A percentile compares a stretch with the other conserved stretches of the same genome.
These are phyloP conservation scores for Trebouxia sp. DNA, from an alignment of 139 green algal genomes.

Conservation along the genomic window DNA sequence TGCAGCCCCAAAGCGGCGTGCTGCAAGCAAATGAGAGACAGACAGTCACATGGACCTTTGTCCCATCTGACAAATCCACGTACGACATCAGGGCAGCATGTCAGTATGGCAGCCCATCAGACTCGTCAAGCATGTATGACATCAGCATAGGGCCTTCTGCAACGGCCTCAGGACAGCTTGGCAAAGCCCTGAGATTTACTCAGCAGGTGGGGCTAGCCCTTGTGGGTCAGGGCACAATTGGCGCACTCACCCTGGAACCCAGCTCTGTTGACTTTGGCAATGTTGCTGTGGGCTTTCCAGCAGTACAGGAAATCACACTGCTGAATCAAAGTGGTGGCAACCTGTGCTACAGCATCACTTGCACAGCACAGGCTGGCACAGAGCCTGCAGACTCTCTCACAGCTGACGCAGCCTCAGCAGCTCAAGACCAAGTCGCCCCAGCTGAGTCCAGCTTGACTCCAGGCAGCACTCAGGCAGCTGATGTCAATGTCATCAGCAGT, in stretches of 20 bases:
- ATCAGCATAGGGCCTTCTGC: background rate
- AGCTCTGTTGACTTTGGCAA: constrained; percentile 49
- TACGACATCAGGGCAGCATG: background rate
- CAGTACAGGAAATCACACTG: constrained; percentile 45
- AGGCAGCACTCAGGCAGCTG: background rate
- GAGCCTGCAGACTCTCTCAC: background rate
- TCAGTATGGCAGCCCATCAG: background rate
- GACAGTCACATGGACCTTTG: constrained; percentile 55
- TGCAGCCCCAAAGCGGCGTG: constrained; percentile 47
- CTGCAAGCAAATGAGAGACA: constrained; percentile 61
- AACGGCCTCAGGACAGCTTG: background rate
- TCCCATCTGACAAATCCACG: constrained; percentile 36
- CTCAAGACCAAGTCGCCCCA: background rate
- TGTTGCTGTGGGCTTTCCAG: constrained; percentile 53
- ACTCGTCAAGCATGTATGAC: too few species aligned
- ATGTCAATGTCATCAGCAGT: background rate
- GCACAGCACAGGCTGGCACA: background rate
- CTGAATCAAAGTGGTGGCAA: constrained; percentile 69
- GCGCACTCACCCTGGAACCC: constrained; percentile 63
- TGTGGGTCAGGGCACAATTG: constrained; percentile 57
- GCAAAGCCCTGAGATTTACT: background rate
- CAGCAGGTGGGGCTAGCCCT: constrained; percentile 41
- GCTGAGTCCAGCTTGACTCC: background rate
- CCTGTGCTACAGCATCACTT: constrained; percentile 56
- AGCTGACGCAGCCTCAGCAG: background rate